Conservation (phyloP, 495 filamentous ascomycete species). For the Talaromyces proteolyticus region DNA sequence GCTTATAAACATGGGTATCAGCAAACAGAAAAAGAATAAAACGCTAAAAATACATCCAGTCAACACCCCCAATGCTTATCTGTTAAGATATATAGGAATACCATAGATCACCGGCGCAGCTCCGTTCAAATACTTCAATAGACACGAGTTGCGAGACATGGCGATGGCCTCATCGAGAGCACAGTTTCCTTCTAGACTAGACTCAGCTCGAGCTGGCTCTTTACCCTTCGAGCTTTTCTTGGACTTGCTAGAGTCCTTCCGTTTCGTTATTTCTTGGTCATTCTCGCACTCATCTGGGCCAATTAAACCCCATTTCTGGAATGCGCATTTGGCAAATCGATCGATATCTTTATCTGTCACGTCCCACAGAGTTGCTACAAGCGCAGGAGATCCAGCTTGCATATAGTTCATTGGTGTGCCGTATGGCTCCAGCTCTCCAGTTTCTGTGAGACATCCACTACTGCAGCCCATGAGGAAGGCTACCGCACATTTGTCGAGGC, state of each 20-base stretch:
- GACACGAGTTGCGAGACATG: conserved; percentile 64
- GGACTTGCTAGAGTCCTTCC: conserved; percentile 17
- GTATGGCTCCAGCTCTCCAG: conserved; percentile 82
- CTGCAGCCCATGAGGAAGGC: conserved; percentile 91
- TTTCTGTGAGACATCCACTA: conserved; percentile 68
- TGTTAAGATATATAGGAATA: conserved; percentile 73
- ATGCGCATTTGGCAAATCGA: conserved; percentile 68
- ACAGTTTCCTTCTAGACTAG: conserved; percentile 8
- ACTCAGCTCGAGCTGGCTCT: neutral
- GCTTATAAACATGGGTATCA: neutral
- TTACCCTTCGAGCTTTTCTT: conserved; percentile 1
- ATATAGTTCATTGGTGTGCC: conserved; percentile 90
- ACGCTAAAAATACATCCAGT: neutral
- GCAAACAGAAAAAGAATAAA: neutral
- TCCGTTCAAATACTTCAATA: conserved; percentile 85
- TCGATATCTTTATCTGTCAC: conserved; percentile 97
- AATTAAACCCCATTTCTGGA: conserved; percentile 83
- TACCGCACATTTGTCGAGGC: conserved; percentile 70
- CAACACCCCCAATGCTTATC: conserved; percentile 4
- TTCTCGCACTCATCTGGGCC: conserved; percentile 9
- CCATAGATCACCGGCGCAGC: conserved; percentile 93
- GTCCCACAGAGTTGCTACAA: conserved; percentile 92
- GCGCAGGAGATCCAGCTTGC: conserved; percentile 72
- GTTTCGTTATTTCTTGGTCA: conserved; percentile 14
- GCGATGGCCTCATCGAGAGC: conserved; percentile 75